Percentiles rank a stretch among this genome's conserved stretches.
Conservation (phyloP, 2,329 filamentous ascomycete genomes). For the Paecilomyces dactylethromorphus region DNA sequence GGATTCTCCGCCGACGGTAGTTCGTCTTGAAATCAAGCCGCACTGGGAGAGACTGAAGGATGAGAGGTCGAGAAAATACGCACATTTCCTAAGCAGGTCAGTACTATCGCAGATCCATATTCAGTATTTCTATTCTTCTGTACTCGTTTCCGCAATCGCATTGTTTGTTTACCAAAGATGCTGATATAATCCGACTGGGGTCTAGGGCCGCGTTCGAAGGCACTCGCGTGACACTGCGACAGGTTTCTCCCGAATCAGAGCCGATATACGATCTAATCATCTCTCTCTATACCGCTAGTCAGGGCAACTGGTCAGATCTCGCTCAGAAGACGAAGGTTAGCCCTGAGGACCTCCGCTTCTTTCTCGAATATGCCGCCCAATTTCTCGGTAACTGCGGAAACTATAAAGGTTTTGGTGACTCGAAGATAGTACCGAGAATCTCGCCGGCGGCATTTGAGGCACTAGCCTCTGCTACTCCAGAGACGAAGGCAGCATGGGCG, state of each 20-base stretch:
- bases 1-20: conserved; percentile 82
- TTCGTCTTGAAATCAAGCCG: conserved; percentile 81
- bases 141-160: not conserved
- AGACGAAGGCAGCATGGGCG: conserved; percentile 59
- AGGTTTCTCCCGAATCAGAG: conserved; percentile 76
- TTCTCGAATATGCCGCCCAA: conserved; percentile 70
- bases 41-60: conserved; percentile 66
- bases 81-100: conserved; percentile 79
- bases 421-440: conserved; percentile 73
- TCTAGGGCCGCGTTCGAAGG: conserved; percentile 68
- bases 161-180: not conserved
- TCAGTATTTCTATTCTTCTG: conserved; percentile 1
- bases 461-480: conserved; percentile 53
- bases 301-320: conserved; percentile 65
- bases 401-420: conserved; percentile 81
- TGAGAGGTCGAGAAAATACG: conserved; percentile 73
- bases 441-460: conserved; percentile 57
- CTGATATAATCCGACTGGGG: conserved; percentile 8
- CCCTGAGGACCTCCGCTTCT: conserved; percentile 57
- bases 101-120: conserved; percentile 10
- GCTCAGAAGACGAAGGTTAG: conserved; percentile 59
- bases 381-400: conserved; percentile 78
- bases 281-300: conserved; percentile 58
- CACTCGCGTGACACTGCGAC: conserved; percentile 69
- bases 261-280: conserved; percentile 76